Evolutionary conservation across 75 land plant genomes (phyloP), one percentile per base, ranked within the genome.

Genomic region (Selaginella moellendorffii): DNA sequence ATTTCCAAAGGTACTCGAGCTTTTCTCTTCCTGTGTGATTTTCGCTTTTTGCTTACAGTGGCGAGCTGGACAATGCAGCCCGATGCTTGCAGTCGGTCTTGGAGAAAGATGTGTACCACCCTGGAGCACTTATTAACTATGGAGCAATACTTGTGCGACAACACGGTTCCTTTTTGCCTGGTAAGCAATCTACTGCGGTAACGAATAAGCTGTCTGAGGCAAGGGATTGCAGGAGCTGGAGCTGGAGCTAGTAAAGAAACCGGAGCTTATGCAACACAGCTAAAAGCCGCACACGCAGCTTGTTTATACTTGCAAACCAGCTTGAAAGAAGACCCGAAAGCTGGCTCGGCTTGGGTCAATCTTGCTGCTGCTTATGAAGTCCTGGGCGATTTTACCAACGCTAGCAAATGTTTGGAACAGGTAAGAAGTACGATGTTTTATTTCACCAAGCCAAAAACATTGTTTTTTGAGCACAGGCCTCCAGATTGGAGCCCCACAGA

Each of bases 331-430:
- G 85, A 88, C 61, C 85, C 83, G 0, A 82, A 71, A 63, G 72
- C 80, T 54, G 81, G 80, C 5, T 79, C 79, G 54, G 30, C 69
- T 5, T 88, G 89, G 93, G 77, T 72, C 20, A 88, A 85, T 73
- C 80, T 88, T 62, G 93, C 85, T 24, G 74, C 79, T 70, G 83
- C 85, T 54, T 80, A 75, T 78, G 66, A 53, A 67, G 29, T 85
- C 29, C 62, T 29, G 29, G 80, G 83, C 27, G 85, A 88, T 36
- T 59, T 69, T 30, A 65, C 51, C 25, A 85, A 68, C 72, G 75
- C 89, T 12, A 63, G 77, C 65, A 79, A 65, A 71, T 88, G 89
- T 68, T 71, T 88, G 54, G 83, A 82, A 63, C 80, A 85, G 89
- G 93, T 88, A 28, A 0, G 22, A 1, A 46, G 21, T 36, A 36